phyloP scores from a whole-genome alignment of 129 eudicot genomes.

The Lactuca saligna region DNA sequence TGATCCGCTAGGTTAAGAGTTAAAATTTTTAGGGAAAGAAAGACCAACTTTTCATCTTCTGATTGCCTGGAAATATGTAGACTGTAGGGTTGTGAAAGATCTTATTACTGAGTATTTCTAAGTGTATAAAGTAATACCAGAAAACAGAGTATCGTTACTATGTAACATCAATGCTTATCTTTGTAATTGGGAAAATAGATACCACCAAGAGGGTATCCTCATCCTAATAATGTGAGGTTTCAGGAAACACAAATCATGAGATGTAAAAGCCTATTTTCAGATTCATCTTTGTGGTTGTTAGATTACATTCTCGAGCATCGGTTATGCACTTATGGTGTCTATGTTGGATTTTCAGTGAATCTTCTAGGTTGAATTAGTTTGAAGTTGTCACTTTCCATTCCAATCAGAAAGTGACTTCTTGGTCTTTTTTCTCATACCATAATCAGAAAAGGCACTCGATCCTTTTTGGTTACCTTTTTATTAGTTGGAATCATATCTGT shows the following conservation, averaged over 20 bases:
- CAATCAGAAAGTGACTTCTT: background rate
- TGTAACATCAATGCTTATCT: background rate
- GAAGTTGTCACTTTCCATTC: background rate
- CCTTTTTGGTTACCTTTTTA: too few relatives aligned
- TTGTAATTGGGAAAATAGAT: background rate
- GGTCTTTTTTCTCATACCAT: background rate
- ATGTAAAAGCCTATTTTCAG: background rate
- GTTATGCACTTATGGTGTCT: background rate
- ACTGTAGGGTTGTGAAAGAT: background rate
- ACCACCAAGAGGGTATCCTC: too few relatives aligned
- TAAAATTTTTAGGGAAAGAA: background rate
- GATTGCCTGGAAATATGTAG: too few relatives aligned
- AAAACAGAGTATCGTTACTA: too few relatives aligned
- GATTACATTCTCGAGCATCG: background rate
- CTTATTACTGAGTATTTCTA: too few relatives aligned
- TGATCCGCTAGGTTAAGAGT: slow-evolving; percentile 14
- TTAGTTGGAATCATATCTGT: too few relatives aligned
- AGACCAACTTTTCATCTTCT: background rate
- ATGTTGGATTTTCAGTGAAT: slow-evolving; percentile 1
- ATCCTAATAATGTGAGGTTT: background rate
- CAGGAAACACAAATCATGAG: background rate
- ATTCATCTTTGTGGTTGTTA: background rate
- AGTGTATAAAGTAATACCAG: too few relatives aligned
- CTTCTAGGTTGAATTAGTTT: slow-evolving; percentile 9
- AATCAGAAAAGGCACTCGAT: background rate